Evolutionary conservation across 768 basidiomycete genomes (phyloP).

Genomic region (Myochromella boudieri): DNA sequence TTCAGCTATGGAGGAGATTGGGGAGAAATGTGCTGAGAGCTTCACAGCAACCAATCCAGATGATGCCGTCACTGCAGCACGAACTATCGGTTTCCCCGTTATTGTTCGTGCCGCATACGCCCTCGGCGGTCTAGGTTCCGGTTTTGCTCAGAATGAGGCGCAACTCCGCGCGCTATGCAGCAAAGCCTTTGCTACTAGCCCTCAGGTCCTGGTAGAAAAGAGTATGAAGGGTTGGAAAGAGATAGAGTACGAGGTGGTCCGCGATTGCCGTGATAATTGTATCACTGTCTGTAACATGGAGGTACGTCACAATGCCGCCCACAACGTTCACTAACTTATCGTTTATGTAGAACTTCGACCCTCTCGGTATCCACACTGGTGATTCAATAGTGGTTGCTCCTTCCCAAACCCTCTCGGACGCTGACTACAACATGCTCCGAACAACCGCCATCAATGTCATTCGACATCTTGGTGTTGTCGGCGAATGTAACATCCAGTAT

Average conservation of each 20-base stretch:
- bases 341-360: conserved; percentile 87
- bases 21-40: conserved; percentile 92
- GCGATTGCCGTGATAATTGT: conserved; percentile 97
- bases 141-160: conserved; percentile 93
- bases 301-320: conserved; percentile 47
- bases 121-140: conserved; percentile 91
- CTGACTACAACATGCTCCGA: conserved; percentile 99
- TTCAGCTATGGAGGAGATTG: conserved; percentile 91
- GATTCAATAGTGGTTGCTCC: conserved; percentile 98
- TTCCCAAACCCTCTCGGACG: conserved; percentile 96
- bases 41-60: conserved; percentile 82
- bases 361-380: conserved; percentile 96
- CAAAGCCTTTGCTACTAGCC: conserved; percentile 96
- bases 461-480: conserved; percentile 95
- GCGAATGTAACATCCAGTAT: conserved; percentile 99
- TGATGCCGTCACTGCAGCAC: conserved; percentile 83
- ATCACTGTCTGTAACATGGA: conserved; percentile 99
- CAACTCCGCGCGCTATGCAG: conserved; percentile 86
- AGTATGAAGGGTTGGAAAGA: conserved; percentile 99
- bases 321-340: neutral
- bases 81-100: conserved; percentile 87
- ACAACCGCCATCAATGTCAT: conserved; percentile 98
- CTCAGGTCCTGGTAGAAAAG: conserved; percentile 98
- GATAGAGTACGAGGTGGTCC: conserved; percentile 98
- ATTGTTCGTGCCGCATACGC: conserved; percentile 98